Evolutionary conservation across 1,284 basidiomycete genomes (phyloP).

Genomic region (Puccinia brachypodii): DNA sequence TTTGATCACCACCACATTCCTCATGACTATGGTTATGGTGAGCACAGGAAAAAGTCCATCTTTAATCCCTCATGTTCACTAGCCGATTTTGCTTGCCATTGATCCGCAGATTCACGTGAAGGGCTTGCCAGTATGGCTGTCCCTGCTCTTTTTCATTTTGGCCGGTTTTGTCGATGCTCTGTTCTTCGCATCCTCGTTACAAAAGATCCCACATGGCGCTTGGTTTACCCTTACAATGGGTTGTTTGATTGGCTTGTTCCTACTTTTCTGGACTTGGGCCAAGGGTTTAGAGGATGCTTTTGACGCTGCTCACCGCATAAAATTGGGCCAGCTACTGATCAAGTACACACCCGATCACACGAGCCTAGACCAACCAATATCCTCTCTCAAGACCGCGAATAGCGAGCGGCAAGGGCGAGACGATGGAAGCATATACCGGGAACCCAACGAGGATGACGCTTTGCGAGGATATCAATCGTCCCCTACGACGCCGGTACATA

Average conservation of each 20-base stretch:
- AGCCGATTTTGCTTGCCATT: conserved; percentile 9
- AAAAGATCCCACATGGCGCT: conserved; percentile 51
- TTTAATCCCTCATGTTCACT: conserved; percentile 36
- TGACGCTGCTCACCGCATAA: conserved; percentile 50
- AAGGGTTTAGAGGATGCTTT: conserved; percentile 52
- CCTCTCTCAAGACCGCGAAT: not conserved
- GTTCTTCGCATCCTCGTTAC: conserved; percentile 52
- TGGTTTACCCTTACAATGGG: conserved; percentile 52
- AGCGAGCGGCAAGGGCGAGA: not conserved
- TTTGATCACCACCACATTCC: conserved; percentile 65
- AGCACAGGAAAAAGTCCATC: not conserved
- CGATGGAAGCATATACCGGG: not conserved
- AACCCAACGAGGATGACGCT: not conserved
- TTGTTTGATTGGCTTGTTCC: conserved; percentile 49
- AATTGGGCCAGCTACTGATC: conserved; percentile 51
- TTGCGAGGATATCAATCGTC: not conserved
- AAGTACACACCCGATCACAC: conserved; percentile 7
- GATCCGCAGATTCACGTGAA: conserved; percentile 49
- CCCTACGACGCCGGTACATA: not conserved
- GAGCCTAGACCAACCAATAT: not conserved
- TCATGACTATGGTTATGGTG: conserved; percentile 60
- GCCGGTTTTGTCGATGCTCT: conserved; percentile 61
- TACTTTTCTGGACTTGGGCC: conserved; percentile 52
- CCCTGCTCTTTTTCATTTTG: conserved; percentile 62
- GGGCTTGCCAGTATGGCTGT: conserved; percentile 54